Conservation (phyloP, 2,329 filamentous ascomycete genomes). For the Coniosporium tulheliwenetii region DNA sequence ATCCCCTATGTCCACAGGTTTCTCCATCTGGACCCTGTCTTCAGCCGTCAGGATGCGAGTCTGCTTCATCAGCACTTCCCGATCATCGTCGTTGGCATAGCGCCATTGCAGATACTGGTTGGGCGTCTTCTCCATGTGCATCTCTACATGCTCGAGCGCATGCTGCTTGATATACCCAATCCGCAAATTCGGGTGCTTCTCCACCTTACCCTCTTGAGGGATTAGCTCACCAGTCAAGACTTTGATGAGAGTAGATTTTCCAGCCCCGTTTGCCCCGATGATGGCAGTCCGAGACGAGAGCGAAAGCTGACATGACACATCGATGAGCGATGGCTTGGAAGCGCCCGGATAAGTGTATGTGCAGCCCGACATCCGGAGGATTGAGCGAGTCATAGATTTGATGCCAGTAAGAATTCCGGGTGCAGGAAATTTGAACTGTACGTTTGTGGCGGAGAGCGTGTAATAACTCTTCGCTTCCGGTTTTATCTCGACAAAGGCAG, state of each 20-base stretch:
- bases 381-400: slow-evolving; percentile 89
- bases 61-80: slow-evolving; percentile 95
- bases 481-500: slow-evolving; percentile 71
- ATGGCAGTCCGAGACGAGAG: slow-evolving; percentile 90
- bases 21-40: slow-evolving; percentile 85
- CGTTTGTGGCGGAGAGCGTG: slow-evolving; percentile 72
- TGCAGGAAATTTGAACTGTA: slow-evolving; percentile 96
- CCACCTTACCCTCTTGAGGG: slow-evolving; percentile 69
- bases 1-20: slow-evolving; percentile 69
- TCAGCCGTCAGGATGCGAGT: slow-evolving; percentile 75
- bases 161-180: slow-evolving; percentile 99
- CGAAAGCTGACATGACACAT: slow-evolving; percentile 75
- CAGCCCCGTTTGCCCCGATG: slow-evolving; percentile 93
- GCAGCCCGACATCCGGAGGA: slow-evolving; percentile 86
- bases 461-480: slow-evolving; percentile 98
- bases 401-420: slow-evolving; percentile 89
- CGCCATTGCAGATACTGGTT: slow-evolving; percentile 99
- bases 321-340: slow-evolving; percentile 69
- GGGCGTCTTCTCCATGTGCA: slow-evolving; percentile 98
- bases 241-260: slow-evolving; percentile 97
- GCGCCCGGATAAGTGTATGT: slow-evolving; percentile 89
- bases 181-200: slow-evolving; percentile 96
- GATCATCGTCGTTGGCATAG: slow-evolving; percentile 91
- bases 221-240: slow-evolving; percentile 85
- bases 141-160: slow-evolving; percentile 95